A percentile compares a stretch with the other conserved stretches of the same genome.
Evolutionary conservation across 768 basidiomycete genomes (phyloP).

Genomic region (Auricularia cornea): DNA sequence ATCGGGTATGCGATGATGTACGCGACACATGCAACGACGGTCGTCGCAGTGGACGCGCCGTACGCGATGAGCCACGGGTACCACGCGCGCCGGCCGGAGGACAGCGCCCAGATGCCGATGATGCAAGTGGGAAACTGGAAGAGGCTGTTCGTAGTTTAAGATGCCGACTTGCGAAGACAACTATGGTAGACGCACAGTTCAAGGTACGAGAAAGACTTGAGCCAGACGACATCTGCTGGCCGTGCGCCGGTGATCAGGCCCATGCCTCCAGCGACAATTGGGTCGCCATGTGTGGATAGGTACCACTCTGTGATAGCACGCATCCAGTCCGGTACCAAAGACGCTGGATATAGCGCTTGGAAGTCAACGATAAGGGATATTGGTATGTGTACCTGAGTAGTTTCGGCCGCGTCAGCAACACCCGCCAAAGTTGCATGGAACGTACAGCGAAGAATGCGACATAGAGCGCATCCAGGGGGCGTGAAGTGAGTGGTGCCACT

Average conservation of each 20-base stretch:
- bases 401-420: neutral
- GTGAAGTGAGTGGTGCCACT: neutral
- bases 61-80: neutral
- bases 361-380: conserved; percentile 26
- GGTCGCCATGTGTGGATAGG: conserved; percentile 1
- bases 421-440: neutral
- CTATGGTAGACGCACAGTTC: neutral
- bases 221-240: neutral
- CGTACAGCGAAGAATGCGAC: conserved; percentile 23
- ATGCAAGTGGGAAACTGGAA: neutral
- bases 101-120: neutral
- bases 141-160: neutral
- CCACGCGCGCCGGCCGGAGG: neutral
- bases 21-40: neutral
- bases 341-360: conserved; percentile 26
- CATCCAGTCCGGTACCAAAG: conserved; percentile 14
- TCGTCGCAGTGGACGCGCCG: neutral
- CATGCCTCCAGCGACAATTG: conserved; percentile 1
- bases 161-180: neutral
- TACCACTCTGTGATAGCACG: conserved; percentile 10
- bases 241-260: neutral
- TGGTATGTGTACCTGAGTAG: conserved; percentile 23
- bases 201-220: neutral
- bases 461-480: conserved; percentile 17
- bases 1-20: neutral